A percentile compares a stretch with the other conserved stretches of the same genome.
phyloP scores from a whole-genome alignment of 2,329 filamentous ascomycete genomes.

The Xylaria sp. region DNA sequence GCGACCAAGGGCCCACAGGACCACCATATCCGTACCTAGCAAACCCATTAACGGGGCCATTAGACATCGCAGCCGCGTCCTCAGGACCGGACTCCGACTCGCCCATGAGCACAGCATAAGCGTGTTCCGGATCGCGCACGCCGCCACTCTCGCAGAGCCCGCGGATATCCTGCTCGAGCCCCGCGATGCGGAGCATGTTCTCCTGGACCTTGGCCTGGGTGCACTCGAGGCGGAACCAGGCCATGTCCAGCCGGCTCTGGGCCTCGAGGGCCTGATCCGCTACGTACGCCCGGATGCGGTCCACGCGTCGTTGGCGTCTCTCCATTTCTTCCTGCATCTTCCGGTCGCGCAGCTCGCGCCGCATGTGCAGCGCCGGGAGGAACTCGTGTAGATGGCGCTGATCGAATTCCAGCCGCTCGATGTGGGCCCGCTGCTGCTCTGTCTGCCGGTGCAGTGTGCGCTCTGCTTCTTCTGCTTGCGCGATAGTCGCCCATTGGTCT shows the following conservation, averaged over 20 bases:
- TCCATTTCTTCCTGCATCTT: neutral
- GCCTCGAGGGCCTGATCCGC: conserved; percentile 31
- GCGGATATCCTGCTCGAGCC: conserved; percentile 19
- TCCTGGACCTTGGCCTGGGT: conserved; percentile 17
- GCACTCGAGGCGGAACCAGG: neutral
- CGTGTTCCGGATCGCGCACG: conserved; percentile 27
- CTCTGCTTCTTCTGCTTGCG: conserved; percentile 18
- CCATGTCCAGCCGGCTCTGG: conserved; percentile 32
- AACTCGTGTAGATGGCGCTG: conserved; percentile 13
- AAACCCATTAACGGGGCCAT: neutral
- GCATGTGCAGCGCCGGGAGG: conserved; percentile 28
- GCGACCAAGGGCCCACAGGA: conserved; percentile 26
- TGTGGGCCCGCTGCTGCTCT: conserved; percentile 27
- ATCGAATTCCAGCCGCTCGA: conserved; percentile 26
- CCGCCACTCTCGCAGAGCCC: conserved; percentile 24
- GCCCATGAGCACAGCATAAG: conserved; percentile 31
- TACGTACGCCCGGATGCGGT: conserved; percentile 25
- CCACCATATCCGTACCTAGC: neutral
- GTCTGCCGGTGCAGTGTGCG: conserved; percentile 14
- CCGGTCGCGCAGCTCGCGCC: conserved; percentile 27
- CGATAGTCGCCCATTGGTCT: conserved; percentile 30
- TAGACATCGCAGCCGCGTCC: neutral
- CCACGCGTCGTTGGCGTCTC: neutral
- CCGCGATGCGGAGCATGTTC: conserved; percentile 13
- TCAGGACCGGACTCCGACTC: neutral